These are phyloP conservation scores for Fusarium sp. DNA, from an alignment of 2,329 filamentous ascomycete genomes.

Conservation along the genomic window DNA sequence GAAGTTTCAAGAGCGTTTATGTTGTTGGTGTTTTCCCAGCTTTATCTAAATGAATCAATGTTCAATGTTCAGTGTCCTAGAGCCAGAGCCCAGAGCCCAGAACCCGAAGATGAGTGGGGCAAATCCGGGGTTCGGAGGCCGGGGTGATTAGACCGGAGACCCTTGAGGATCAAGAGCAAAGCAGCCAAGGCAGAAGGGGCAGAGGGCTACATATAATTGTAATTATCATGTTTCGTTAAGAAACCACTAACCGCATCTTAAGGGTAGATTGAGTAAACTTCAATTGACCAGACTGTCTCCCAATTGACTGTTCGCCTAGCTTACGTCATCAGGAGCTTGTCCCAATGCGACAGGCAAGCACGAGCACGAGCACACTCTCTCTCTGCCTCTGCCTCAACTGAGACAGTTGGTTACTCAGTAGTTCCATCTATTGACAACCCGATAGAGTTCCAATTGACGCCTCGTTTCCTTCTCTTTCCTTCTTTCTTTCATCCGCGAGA, in stretches of 20 bases:
- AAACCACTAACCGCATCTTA: background rate
- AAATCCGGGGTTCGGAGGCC: slow-evolving; percentile 10
- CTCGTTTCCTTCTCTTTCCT: slow-evolving; percentile 22
- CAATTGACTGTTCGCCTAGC: slow-evolving; percentile 14
- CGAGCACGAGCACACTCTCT: slow-evolving; percentile 27
- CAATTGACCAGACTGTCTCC: background rate
- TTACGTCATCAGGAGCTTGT: slow-evolving; percentile 46
- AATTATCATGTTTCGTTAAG: background rate
- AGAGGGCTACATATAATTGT: background rate
- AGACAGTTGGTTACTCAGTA: background rate
- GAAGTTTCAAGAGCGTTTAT: background rate
- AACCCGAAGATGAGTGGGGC: slow-evolving; percentile 7
- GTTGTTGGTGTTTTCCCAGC: background rate
- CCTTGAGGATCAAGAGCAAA: background rate
- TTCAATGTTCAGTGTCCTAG: too few species aligned
- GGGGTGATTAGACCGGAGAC: slow-evolving; percentile 1
- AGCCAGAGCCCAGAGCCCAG: too few species aligned
- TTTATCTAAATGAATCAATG: background rate
- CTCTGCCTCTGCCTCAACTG: background rate
- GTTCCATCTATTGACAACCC: slow-evolving; percentile 43
- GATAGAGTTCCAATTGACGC: slow-evolving; percentile 35
- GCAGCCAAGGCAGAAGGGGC: background rate
- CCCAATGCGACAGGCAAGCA: slow-evolving; percentile 36
- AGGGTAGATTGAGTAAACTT: background rate
- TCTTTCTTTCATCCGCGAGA: slow-evolving; percentile 5